Conservation (phyloP, 2,329 filamentous ascomycete species). For the Fusarium tjaetaba region DNA sequence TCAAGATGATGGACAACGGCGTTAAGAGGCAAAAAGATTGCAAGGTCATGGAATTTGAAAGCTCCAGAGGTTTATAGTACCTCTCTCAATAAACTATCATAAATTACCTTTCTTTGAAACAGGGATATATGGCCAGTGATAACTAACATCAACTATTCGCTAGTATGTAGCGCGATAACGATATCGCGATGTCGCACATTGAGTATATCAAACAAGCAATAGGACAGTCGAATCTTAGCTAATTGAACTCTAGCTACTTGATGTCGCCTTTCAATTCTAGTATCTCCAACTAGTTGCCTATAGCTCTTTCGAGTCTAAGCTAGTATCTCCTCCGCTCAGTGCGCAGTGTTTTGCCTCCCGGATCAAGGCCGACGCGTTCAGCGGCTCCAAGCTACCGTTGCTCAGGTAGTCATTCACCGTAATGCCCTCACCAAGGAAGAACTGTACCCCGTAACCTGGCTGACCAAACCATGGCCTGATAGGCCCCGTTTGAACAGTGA, state of each 20-base stretch:
- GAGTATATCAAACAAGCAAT: background rate
- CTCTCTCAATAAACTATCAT: background rate
- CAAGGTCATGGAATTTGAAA: rapidly evolving
- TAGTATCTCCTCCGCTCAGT: background rate
- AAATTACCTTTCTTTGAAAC: background rate
- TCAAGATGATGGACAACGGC: background rate
- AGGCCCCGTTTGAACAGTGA: slow-evolving; percentile 26
- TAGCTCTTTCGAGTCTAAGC: background rate
- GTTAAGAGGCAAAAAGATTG: rapidly evolving
- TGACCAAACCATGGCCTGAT: slow-evolving; percentile 28
- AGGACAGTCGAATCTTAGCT: too few relatives aligned
- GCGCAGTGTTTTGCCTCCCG: background rate
- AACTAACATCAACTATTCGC: background rate
- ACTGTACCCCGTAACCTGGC: slow-evolving; percentile 23
- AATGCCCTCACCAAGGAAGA: slow-evolving; percentile 17
- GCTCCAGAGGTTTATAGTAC: too few relatives aligned
- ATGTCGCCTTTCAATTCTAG: rapidly evolving
- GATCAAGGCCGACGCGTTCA: background rate
- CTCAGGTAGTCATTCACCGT: slow-evolving; percentile 13
- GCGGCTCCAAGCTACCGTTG: background rate
- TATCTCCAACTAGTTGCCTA: background rate
- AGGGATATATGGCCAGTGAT: background rate
- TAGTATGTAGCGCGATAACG: background rate
- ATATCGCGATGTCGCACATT: background rate
- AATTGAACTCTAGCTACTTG: rapidly evolving